Base-by-base conservation (phyloP, 1,139 yeast species). In the Nakaseomyces kungkrabaensis region DNA sequence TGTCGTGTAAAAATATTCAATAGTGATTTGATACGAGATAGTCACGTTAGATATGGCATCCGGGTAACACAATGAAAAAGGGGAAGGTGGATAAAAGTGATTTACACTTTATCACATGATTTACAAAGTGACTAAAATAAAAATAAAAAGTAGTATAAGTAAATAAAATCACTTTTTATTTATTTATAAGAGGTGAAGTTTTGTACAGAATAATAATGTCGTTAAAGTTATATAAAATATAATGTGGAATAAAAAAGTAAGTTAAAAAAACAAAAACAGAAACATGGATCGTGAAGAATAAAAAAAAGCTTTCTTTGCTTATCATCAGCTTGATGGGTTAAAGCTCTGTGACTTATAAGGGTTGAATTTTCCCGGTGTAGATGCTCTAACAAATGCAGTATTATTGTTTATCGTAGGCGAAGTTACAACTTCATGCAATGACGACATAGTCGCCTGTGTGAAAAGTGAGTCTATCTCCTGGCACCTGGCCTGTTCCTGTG, bases 291-390 rank as follows among this genome's bases (percentile, higher is more conserved):
- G 31, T 7, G 31, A 29, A 9, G 13, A 4, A 36, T 10, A 13
- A 10, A 17, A 17, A 13, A 36, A 36, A 17, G 5, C 22, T 17
- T 17, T 1, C 22, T n/a, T n/a, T n/a, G n/a, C n/a, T n/a, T 17
- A 17, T 17, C 22, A 17, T 33, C 36, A 33, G 5, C 36, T 26
- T 38, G 8, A 38, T 25, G 62, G 63, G 50, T 58, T 60, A 46
- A 56, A 56, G 51, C 60, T 56, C 48, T 59, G 78, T 25, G 78
- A 75, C 52, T 59, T 59, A 45, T 56, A 58, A 25, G 63, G 60
- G 50, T 59, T 57, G 48, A 60, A 58, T 46, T 59, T 56, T 32
- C 54, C 54, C 34, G 54, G 51, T 7, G 47, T 42, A n/a, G 43
- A 51, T 48, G 45, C 51, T 49, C 40, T 51, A 31, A 45, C 51